phyloP scores from a whole-genome alignment of 768 basidiomycete genomes.

The Serendipita indica region DNA sequence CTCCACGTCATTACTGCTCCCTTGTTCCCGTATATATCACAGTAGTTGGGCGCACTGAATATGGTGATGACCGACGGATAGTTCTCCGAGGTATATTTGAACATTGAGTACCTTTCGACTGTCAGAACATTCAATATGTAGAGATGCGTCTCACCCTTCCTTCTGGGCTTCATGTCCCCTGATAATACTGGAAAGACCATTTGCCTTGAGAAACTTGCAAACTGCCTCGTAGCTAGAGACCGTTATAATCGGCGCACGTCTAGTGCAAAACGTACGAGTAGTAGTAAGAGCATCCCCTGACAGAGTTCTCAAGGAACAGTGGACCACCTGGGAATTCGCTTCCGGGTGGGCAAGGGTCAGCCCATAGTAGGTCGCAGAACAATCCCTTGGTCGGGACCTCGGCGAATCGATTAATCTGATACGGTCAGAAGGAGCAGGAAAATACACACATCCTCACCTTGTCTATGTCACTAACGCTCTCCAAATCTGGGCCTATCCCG shows the following conservation, averaged over 20 bases:
- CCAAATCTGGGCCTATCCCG: slow-evolving; percentile 77
- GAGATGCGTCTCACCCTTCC: slow-evolving; percentile 49
- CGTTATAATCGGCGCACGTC: not conserved
- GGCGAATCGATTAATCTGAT: slow-evolving; percentile 75
- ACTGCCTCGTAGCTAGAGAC: slow-evolving; percentile 60
- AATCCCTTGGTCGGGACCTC: slow-evolving; percentile 88
- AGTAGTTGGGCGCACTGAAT: slow-evolving; percentile 93
- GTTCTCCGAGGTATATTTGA: slow-evolving; percentile 85
- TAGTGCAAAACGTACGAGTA: slow-evolving; percentile 53
- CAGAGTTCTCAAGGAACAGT: slow-evolving; percentile 65
- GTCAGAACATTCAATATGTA: not conserved
- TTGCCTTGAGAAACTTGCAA: slow-evolving; percentile 85
- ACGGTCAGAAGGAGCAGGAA: not conserved
- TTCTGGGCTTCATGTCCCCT: slow-evolving; percentile 97
- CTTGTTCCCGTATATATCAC: slow-evolving; percentile 93
- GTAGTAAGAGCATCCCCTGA: slow-evolving; percentile 82
- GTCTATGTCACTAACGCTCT: slow-evolving; percentile 60
- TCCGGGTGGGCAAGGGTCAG: slow-evolving; percentile 54
- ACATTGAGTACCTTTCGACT: slow-evolving; percentile 65
- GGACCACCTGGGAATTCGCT: slow-evolving; percentile 43
- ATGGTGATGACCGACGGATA: slow-evolving; percentile 97
- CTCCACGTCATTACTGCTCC: slow-evolving; percentile 46
- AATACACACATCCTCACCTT: slow-evolving; percentile 30
- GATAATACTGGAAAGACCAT: slow-evolving; percentile 80
- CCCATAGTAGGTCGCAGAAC: slow-evolving; percentile 91